These are phyloP conservation scores for Brettanomyces bruxellensis DNA, from an alignment of 805 yeast genomes.

Conservation along the genomic window DNA sequence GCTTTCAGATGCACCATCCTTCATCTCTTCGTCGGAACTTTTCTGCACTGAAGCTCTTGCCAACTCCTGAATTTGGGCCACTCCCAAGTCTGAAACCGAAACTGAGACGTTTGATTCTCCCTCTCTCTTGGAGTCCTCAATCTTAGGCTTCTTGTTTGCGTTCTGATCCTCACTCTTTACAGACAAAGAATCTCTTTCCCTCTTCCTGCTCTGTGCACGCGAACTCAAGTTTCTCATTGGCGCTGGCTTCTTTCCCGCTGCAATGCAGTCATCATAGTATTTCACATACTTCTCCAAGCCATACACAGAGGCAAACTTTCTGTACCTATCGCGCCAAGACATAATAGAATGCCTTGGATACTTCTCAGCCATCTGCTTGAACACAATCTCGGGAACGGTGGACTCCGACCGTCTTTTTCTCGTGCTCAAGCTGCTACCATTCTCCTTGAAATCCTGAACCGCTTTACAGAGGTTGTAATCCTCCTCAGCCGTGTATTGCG, in stretches of 20 bases:
- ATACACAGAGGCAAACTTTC: constrained; percentile 57
- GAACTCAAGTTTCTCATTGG: constrained; percentile 53
- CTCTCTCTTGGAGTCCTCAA: neutral
- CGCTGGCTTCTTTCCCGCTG: constrained; percentile 33
- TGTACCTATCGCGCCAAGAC: constrained; percentile 78
- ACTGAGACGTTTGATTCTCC: neutral
- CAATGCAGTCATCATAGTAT: constrained; percentile 38
- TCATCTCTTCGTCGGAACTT: neutral
- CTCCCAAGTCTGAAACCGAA: neutral
- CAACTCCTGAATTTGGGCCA: constrained; percentile 11
- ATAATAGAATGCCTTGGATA: constrained; percentile 49
- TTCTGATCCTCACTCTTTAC: neutral
- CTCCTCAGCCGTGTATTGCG: constrained; percentile 59
- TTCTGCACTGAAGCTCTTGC: constrained; percentile 21
- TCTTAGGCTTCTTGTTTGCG: neutral
- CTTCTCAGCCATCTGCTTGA: constrained; percentile 28
- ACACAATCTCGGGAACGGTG: constrained; percentile 29
- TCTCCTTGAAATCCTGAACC: constrained; percentile 14
- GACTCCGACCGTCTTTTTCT: constrained; percentile 16
- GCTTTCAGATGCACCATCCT: neutral
- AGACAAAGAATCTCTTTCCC: neutral
- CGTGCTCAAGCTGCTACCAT: constrained; percentile 5
- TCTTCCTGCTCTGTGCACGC: constrained; percentile 25
- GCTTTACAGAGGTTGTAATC: constrained; percentile 49
- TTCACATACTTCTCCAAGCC: constrained; percentile 50